Evolutionary conservation across 225 moss, liverwort and hornwort species (phyloP), one percentile per base, ranked within the genome.

Genomic region (Anthoceros angustus): DNA sequence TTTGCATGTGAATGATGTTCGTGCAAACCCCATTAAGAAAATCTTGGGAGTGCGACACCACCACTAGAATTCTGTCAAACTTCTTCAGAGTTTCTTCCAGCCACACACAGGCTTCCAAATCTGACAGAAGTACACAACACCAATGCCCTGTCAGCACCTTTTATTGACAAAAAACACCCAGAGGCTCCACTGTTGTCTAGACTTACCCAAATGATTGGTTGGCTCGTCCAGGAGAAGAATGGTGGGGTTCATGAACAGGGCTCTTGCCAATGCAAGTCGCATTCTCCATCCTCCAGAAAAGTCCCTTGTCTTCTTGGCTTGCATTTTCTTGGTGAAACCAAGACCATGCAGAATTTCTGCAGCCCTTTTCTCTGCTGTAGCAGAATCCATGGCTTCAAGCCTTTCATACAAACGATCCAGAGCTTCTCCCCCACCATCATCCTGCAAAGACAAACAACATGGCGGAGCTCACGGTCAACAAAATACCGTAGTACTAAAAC

Each of bases 271-370:
- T 0, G 93, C 93, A 66, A 93, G 83, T 21, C 93, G 84, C 93
- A 93, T 93, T 65, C 93, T 84, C 93, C 93, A 93, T 20, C 93
- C 93, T 81, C 93, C 93, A 25, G 93, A 93, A 39, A 93, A 93
- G 68, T 93, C 93, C 40, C 86, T 77, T 0, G 89, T 90, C 75
- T 84, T 87, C 80, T 93, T 93, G 12, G 75, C 74, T 80, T 93
- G 93, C 89, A 89, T 93, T 72, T 87, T 93, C 74, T 93, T 93
- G 23, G 74, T 83, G 25, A 93, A 93, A 20, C 93, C 93, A 43
- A 93, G 74, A 20, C 93, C 93, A 66, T 93, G 93, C 67, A 93
- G 63, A 20, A 93, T 93, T 71, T 90, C 84, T 10, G 89, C 93
- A 45, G 93, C 93, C 66, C 93, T 75, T 74, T 86, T 93, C 78